Percentiles rank a stretch among this genome's conserved stretches.
Conservation (phyloP, 495 filamentous ascomycete genomes). For the Penicillium simplicissimum region DNA sequence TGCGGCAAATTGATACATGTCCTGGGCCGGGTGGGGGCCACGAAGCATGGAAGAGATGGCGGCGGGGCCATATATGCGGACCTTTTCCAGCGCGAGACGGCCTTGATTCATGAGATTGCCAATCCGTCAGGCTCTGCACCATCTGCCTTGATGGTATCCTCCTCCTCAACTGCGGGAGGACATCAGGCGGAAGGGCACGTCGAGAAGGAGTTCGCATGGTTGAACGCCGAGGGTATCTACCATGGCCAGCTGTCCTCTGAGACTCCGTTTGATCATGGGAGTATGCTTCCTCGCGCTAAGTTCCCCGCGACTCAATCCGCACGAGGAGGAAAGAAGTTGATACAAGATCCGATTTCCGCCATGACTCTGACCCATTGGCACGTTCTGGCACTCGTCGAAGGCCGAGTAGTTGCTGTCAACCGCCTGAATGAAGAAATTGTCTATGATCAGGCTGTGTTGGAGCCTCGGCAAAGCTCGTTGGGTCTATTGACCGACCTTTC, state of each 20-base stretch:
- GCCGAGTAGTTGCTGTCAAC: slow-evolving; percentile 78
- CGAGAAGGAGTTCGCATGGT: slow-evolving; percentile 85
- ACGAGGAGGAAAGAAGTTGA: slow-evolving; percentile 61
- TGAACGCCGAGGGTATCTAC: slow-evolving; percentile 82
- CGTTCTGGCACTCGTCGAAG: slow-evolving; percentile 80
- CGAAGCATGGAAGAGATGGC: slow-evolving; percentile 70
- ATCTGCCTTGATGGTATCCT: slow-evolving; percentile 71
- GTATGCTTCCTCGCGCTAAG: slow-evolving; percentile 69
- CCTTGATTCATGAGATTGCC: slow-evolving; percentile 67
- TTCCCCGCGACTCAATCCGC: slow-evolving; percentile 67
- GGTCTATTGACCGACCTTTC: slow-evolving; percentile 83
- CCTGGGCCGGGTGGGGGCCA: slow-evolving; percentile 64
- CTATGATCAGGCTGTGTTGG: slow-evolving; percentile 83
- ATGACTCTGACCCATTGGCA: slow-evolving; percentile 92
- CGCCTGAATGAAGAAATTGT: slow-evolving; percentile 80
- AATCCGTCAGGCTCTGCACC: slow-evolving; percentile 54
- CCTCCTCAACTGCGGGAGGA: slow-evolving; percentile 65
- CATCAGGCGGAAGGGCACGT: slow-evolving; percentile 45
- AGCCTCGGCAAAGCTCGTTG: slow-evolving; percentile 72
- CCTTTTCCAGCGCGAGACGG: slow-evolving; percentile 84
- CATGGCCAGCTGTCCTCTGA: slow-evolving; percentile 67
- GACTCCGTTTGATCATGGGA: slow-evolving; percentile 68
- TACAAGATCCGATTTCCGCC: slow-evolving; percentile 71
- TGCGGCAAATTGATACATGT: slow-evolving; percentile 74
- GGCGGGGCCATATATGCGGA: slow-evolving; percentile 78